Evolutionary conservation across 169 alveolate genomes (phyloP).

Genomic region (Eimeria praecox): DNA sequence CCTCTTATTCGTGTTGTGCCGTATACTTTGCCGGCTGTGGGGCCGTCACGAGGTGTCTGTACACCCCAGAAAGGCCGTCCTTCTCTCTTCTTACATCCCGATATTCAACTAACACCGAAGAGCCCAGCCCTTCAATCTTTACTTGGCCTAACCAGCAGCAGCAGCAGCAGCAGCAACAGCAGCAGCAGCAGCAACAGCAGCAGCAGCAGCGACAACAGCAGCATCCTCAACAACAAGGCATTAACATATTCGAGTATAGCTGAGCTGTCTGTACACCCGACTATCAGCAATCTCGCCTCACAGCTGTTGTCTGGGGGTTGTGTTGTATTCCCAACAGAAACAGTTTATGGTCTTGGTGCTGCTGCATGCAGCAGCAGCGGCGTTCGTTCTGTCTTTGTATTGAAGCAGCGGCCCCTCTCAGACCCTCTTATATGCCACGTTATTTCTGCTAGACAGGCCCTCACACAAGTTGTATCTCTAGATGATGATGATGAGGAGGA

Average conservation of each 20-base stretch:
- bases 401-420: constrained; percentile 94
- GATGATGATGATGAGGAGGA: constrained; percentile 85
- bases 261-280: constrained; percentile 62
- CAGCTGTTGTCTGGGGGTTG: constrained; percentile 86
- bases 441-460: constrained; percentile 55
- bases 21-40: background rate
- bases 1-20: background rate
- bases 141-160: background rate
- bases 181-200: background rate
- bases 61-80: background rate
- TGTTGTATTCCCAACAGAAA: constrained; percentile 97
- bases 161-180: background rate
- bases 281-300: background rate
- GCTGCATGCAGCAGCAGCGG: constrained; percentile 89
- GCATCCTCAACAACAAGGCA: background rate
- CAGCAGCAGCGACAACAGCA: background rate
- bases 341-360: constrained; percentile 96
- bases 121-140: background rate
- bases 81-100: background rate
- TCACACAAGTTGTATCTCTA: constrained; percentile 51
- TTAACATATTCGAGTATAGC: background rate
- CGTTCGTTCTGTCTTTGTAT: constrained; percentile 90
- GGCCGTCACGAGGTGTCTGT: background rate
- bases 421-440: constrained; percentile 97
- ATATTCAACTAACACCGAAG: background rate